Evolutionary conservation across 2,329 filamentous ascomycete genomes (phyloP), one percentile per base, ranked within the genome.

Genomic region (Eurotiales sp.): DNA sequence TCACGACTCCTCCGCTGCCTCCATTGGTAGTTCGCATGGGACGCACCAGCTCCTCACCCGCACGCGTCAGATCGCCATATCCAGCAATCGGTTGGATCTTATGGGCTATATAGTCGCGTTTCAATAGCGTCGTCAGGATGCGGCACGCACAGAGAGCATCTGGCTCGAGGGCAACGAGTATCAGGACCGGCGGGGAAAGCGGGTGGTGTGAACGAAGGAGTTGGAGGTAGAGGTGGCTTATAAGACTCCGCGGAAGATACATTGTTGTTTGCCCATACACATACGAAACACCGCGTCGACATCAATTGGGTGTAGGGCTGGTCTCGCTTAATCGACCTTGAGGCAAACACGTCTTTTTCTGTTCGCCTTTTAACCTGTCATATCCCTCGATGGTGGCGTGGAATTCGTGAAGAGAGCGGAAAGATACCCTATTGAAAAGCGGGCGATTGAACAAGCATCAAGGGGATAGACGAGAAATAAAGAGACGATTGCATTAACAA

Each of bases 31-130:
- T 85, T 77, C 90, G 91, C 88, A 96, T 90, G 10, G 90, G 90
- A 50, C 78, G 79, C 36, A 96, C 87, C 40, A 95, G 78, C 58
- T 91, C 84, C 63, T 82, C 81, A 41, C 91, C 91, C 19, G 86
- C 86, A 60, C 83, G 85, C 64, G 88, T 81, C 42, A 99, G 82
- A 68, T 97, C 93, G 58, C 83, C 85, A 82, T 96, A 97, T 50
- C 93, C 93, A 17, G 89, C 84, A 50, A 99, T 86, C 1, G 93
- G 93, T 64, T 96, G 89, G 64, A 97, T 96, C 72, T 96, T 97
- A 75, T 97, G 92, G 12, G 87, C 88, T 60, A 99, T 95, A 67
- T 95, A 97, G 76, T 99, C 93, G 77, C 92, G 87, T 73, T 95
- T 96, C 55, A 99, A 79, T n/a, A 99, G 80, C 46, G 87, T 82